Evolutionary conservation across 352 stramenopile genomes (phyloP).

Genomic region (Globisporangium acanthophoron): DNA sequence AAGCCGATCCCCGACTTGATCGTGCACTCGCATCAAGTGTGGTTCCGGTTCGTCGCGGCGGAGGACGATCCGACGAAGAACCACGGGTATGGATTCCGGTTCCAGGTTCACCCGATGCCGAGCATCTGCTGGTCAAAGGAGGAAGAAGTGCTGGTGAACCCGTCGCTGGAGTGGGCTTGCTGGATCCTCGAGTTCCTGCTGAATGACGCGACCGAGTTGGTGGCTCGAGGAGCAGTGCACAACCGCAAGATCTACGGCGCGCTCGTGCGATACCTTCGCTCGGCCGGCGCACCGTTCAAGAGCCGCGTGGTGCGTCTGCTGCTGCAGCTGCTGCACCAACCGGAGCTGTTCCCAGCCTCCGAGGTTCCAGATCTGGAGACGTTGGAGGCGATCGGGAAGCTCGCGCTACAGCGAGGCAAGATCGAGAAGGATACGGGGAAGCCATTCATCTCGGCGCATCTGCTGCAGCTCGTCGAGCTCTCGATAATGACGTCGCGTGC

Average conservation of each 20-base stretch:
- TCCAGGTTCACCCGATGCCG: conserved; percentile 73
- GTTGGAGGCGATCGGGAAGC: conserved; percentile 51
- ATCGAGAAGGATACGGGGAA: conserved; percentile 52
- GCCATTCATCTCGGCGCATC: conserved; percentile 64
- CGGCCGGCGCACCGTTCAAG: conserved; percentile 76
- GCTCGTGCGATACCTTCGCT: conserved; percentile 76
- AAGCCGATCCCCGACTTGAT: conserved; percentile 58
- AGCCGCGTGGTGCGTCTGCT: conserved; percentile 66
- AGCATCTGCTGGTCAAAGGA: conserved; percentile 83
- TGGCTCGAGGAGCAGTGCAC: conserved; percentile 65
- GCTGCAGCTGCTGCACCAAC: conserved; percentile 64
- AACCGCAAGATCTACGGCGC: conserved; percentile 78
- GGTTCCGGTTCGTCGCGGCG: conserved; percentile 69
- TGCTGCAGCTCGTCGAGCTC: conserved; percentile 77
- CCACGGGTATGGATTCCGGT: conserved; percentile 76
- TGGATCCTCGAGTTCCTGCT: conserved; percentile 81
- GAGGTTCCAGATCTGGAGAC: conserved; percentile 60
- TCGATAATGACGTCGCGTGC: conserved; percentile 51
- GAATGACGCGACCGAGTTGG: conserved; percentile 63
- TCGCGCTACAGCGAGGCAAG: conserved; percentile 56
- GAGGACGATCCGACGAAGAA: conserved; percentile 61
- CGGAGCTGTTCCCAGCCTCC: conserved; percentile 45
- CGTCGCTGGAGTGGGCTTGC: conserved; percentile 83
- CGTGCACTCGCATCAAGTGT: conserved; percentile 72
- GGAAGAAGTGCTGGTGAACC: conserved; percentile 60